Conservation (phyloP, 352 stramenopile genomes). For the Phytophthora sojae region DNA sequence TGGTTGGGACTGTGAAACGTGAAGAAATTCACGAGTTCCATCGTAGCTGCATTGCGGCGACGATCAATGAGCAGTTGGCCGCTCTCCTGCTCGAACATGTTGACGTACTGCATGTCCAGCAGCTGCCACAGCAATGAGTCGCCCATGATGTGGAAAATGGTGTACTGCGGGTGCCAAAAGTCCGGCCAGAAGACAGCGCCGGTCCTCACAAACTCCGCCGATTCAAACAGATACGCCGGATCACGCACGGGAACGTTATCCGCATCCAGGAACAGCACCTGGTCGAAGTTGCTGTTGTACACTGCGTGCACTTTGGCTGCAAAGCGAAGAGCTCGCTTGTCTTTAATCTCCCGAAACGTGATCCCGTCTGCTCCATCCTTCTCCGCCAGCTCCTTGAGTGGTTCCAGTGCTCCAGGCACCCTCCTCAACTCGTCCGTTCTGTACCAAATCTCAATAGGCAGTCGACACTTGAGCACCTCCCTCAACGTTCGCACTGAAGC, state of each 20-base stretch:
- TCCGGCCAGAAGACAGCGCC: slow-evolving; percentile 77
- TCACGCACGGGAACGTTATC: slow-evolving; percentile 61
- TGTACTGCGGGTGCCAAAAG: slow-evolving; percentile 66
- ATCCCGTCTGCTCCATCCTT: slow-evolving; percentile 29
- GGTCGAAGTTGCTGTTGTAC: slow-evolving; percentile 49
- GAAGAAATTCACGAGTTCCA: slow-evolving; percentile 55
- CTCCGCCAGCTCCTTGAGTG: slow-evolving; percentile 30
- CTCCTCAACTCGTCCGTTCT: slow-evolving; percentile 32
- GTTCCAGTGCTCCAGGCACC: slow-evolving; percentile 11
- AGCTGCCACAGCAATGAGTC: slow-evolving; percentile 61
- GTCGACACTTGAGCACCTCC: slow-evolving; percentile 37
- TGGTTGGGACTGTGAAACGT: slow-evolving; percentile 42
- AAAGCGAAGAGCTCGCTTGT: slow-evolving; percentile 48
- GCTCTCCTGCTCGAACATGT: slow-evolving; percentile 79
- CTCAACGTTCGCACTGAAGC: slow-evolving; percentile 49
- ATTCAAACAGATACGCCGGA: slow-evolving; percentile 57
- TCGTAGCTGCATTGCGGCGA: slow-evolving; percentile 35
- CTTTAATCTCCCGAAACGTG: slow-evolving; percentile 34
- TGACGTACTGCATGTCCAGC: slow-evolving; percentile 51
- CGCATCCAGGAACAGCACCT: slow-evolving; percentile 62
- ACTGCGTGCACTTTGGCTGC: slow-evolving; percentile 60
- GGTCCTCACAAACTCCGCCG: slow-evolving; percentile 41
- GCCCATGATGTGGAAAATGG: slow-evolving; percentile 70
- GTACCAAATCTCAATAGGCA: slow-evolving; percentile 66
- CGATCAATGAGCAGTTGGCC: slow-evolving; percentile 62